Base-by-base conservation (phyloP, 73 alveolate genomes). In the Paramecium octaurelia region DNA sequence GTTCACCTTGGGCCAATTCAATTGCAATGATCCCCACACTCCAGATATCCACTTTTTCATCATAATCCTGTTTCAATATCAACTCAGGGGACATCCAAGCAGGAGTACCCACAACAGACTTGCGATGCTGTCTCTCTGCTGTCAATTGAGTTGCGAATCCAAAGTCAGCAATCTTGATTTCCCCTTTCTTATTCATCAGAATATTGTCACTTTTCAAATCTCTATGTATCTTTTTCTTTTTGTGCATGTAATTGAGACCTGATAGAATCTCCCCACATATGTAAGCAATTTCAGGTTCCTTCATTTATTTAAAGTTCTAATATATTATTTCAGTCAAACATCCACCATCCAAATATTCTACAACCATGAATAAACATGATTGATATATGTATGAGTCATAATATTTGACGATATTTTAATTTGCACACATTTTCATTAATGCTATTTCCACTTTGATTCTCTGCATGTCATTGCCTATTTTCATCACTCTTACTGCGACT, bases 21-120 rank as follows among this genome's bases (percentile, higher is more conserved):
- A 91, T 77, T 2, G 92, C 92, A 76, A 91, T 84, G 1, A 91
- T 91, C 10, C 95, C 95, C 31, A 85, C 85, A 46, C 92, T 73
- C 92, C 95, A 91, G 2, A 91, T 85, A 91, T 91, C 95, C 8
- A 80, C 93, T 35, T 91, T 91, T 20, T 91, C 92, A 91, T 91
- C 83, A 46, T 91, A 91, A 29, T 93, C 95, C 83, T 96, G 85
- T 92, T 95, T 95, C 68, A 93, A 59, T 38, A 95, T 95, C 3
- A 96, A 93, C 70, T 96, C 99, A 16, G 99, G 99, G 6, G 98
- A 95, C 99, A 96, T 96, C 95, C 97, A 96, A 92, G 96, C 94
- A 11, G 99, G 99, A 6, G 98, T 96, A 11, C 93, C 93, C 8
- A 88, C 93, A 0, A 88, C 93, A 7, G 93, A 88, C 23, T 88